Base-by-base conservation (phyloP, 257 asterid species). In the Gentiana straminea region DNA sequence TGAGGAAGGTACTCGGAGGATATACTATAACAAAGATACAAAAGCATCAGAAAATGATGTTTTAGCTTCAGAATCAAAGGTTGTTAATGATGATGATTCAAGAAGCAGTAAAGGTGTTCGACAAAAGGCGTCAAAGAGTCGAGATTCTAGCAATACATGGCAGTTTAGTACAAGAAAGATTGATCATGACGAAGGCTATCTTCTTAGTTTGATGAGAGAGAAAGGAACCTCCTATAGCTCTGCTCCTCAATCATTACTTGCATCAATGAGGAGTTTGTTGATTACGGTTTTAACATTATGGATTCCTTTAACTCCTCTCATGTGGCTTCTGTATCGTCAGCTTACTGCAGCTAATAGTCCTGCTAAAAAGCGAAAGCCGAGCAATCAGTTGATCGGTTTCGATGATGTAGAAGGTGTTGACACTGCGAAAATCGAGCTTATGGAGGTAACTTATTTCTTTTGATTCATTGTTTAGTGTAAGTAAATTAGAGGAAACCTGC, bases 391-490 rank as follows among this genome's bases (percentile, higher is more conserved):
- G 76, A 78, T 81, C 62, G 66, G 78, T 64, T 92, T 92, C 69
- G 91, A 80, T 61, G 97, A 92, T 65, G 99, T 92, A 54, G 95
- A 80, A 62, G 97, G 99, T 54, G 95, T 92, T 58, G 99, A 92
- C 73, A 51, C 78, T 58, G 99, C 99, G 5, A 92, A 92, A 70
- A 83, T 76, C 67, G 97, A 92, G 74, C 93, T 92, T 61, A 80
- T 92, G 94, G 99, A 92, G 93, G 97, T 88, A 71, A 56, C 55
- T 35, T 59, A 41, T 65, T 33, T 60, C 58, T 35, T 2, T 54
- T 4, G 5, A 39, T 41, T 41, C 9, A 41, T 7, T 7, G 46
- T 5, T 41, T 41, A 0, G 24, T 41, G 46, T 3, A 41, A 41
- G 9, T 7, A 10, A 41, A 4, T 41, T 7, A 10, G 46, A 7